These are phyloP conservation scores for Pyrus pyrifolia DNA, from an alignment of 306 rosid species.

Conservation along the genomic window DNA sequence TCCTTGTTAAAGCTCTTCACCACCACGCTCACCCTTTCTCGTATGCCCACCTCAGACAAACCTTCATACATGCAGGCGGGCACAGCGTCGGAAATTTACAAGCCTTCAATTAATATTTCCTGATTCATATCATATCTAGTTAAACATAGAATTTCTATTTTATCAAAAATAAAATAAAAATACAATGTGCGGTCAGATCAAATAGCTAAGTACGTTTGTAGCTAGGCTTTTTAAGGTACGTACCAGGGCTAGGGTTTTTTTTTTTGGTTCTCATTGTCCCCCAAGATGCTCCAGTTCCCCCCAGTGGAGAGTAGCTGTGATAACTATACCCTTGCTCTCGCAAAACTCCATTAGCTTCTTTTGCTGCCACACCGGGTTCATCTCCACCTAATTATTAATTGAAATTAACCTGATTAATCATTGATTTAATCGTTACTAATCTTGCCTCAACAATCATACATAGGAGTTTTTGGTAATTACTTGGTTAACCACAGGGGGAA, in stretches of 20 bases:
- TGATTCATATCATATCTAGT: no score
- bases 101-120: no score
- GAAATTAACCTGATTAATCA: neutral
- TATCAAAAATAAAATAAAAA: no score
- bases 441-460: no score
- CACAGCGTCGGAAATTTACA: neutral
- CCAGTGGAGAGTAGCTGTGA: slow-evolving; percentile 47
- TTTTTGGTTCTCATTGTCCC: neutral
- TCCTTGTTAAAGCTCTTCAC: slow-evolving; percentile 22
- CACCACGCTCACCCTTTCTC: slow-evolving; percentile 22
- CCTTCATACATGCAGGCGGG: neutral
- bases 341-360: slow-evolving; percentile 29
- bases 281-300: slow-evolving; percentile 23
- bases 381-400: slow-evolving; percentile 30
- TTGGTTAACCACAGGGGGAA: slow-evolving; percentile 57
- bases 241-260: no score
- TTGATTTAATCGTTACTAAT: neutral
- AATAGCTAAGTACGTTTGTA: neutral
- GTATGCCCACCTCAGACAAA: slow-evolving; percentile 20
- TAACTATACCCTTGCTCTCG: slow-evolving; percentile 21
- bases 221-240: neutral
- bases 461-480: slow-evolving; percentile 16
- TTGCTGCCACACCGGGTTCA: slow-evolving; percentile 45
- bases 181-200: no score
- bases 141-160: no score